A percentile compares a stretch with the other conserved stretches of the same genome.
Evolutionary conservation across 108 stramenopile genomes (phyloP).

Genomic region (Pseudonitzschia multiseries): DNA sequence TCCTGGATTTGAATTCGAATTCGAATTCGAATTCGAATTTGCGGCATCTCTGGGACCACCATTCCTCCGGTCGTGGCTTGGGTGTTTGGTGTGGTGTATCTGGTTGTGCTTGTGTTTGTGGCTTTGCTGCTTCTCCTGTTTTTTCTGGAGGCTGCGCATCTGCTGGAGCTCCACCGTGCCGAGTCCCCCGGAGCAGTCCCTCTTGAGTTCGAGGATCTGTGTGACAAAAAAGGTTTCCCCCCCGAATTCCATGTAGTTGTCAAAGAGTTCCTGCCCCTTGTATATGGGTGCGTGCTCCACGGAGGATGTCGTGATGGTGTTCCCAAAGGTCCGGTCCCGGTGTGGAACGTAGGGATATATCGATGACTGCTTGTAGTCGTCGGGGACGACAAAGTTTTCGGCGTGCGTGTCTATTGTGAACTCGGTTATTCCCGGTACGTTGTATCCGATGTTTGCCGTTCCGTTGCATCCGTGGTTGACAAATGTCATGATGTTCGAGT

Average conservation of each 20-base stretch:
- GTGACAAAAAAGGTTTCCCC: conserved; percentile 16
- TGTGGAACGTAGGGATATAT: not conserved
- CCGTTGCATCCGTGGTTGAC: conserved; percentile 44
- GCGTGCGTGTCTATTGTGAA: not conserved
- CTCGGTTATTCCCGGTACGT: not conserved
- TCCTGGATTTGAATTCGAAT: no score
- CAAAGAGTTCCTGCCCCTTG: conserved; percentile 28
- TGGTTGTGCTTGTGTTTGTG: no score
- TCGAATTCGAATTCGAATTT: no score
- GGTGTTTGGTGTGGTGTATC: no score
- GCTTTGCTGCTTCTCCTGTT: not conserved
- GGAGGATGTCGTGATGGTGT: not conserved
- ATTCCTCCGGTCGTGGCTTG: no score
- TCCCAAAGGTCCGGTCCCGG: not conserved
- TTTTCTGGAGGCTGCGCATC: not conserved
- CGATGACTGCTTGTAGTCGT: not conserved
- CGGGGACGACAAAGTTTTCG: not conserved
- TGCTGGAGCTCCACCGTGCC: conserved; percentile 27
- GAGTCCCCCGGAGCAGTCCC: conserved; percentile 20
- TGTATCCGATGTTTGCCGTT: conserved; percentile 28
- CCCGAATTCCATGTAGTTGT: conserved; percentile 29
- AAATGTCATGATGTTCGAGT: conserved; percentile 26
- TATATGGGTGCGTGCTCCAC: conserved; percentile 6
- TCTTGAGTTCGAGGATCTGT: not conserved
- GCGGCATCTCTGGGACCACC: no score